These are phyloP conservation scores for Microsporum canis DNA, from an alignment of 2,329 filamentous ascomycete genomes.

Conservation along the genomic window DNA sequence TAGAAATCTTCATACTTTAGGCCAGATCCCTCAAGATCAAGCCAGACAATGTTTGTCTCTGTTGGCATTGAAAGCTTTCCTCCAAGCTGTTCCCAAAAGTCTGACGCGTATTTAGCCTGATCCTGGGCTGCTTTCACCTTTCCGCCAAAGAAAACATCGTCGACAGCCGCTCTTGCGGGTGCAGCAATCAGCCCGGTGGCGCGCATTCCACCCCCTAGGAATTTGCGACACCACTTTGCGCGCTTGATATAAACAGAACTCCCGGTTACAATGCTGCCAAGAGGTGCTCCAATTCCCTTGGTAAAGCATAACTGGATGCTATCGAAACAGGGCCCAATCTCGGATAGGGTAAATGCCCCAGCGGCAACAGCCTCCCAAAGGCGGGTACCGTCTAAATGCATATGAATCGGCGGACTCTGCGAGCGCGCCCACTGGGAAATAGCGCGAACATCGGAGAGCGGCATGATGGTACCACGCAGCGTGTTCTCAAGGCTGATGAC, in stretches of 20 bases:
- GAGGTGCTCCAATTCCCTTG: conserved; percentile 25
- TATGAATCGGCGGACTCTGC: conserved; percentile 12
- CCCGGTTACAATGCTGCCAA: conserved; percentile 24
- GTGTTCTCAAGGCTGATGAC: conserved; percentile 23
- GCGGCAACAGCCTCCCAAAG: conserved; percentile 22
- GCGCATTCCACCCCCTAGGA: conserved; percentile 23
- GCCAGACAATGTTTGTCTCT: conserved; percentile 2
- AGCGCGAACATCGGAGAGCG: conserved; percentile 18
- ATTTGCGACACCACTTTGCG: conserved; percentile 22
- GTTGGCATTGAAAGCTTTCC: not conserved
- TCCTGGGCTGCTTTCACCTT: not conserved
- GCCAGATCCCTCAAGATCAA: not conserved
- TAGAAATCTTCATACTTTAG: not conserved
- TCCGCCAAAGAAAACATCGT: not conserved
- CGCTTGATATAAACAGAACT: conserved; percentile 19
- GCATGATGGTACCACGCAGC: conserved; percentile 19
- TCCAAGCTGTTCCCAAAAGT: not conserved
- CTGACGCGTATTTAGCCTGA: not conserved
- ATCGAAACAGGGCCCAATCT: conserved; percentile 24
- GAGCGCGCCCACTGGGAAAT: conserved; percentile 20
- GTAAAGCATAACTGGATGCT: conserved; percentile 23
- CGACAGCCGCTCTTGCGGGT: not conserved
- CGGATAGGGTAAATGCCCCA: conserved; percentile 16
- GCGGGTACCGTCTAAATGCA: conserved; percentile 25
- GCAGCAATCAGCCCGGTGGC: conserved; percentile 14